These are phyloP conservation scores for Alliaria petiolata DNA, from an alignment of 345 rosid genomes.

Conservation along the genomic window DNA sequence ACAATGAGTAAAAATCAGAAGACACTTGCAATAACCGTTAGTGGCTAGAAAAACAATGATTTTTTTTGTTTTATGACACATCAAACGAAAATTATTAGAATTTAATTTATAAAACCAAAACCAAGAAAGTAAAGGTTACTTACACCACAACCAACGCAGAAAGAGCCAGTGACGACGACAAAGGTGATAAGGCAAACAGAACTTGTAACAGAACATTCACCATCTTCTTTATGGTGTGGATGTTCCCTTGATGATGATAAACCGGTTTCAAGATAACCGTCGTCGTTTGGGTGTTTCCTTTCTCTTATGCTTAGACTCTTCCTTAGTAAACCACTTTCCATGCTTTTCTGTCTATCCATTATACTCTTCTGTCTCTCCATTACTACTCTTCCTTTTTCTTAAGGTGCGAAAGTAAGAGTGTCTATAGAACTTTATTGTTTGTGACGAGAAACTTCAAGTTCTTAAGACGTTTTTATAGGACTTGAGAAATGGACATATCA, in stretches of 20 bases:
- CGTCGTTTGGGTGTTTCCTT: constrained; percentile 1
- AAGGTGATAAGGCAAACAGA: constrained; percentile 32
- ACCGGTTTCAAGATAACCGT: constrained; percentile 7
- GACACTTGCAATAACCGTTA: no score
- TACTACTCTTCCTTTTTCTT: not conserved
- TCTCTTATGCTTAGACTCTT: constrained; percentile 21
- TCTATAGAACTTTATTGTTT: not conserved
- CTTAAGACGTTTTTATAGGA: not conserved
- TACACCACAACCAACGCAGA: constrained; percentile 39
- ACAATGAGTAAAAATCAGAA: no score
- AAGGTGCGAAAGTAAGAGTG: not conserved
- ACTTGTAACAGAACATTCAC: not conserved
- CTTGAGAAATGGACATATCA: not conserved
- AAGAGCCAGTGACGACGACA: constrained; percentile 40
- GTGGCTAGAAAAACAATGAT: no score
- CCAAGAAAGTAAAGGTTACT: no score
- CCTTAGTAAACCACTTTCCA: constrained; percentile 9
- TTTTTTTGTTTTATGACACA: no score
- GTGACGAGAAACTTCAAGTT: not conserved
- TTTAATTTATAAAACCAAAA: no score
- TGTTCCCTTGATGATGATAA: not conserved
- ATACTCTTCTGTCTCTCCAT: not conserved
- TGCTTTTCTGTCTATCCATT: constrained; percentile 12
- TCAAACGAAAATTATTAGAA: no score
- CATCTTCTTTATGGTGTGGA: not conserved